Evolutionary conservation across 192 early-diverging fungal species (phyloP), one percentile per base, ranked within the genome.

Genomic region (Jimgerdemannia flammicorona): DNA sequence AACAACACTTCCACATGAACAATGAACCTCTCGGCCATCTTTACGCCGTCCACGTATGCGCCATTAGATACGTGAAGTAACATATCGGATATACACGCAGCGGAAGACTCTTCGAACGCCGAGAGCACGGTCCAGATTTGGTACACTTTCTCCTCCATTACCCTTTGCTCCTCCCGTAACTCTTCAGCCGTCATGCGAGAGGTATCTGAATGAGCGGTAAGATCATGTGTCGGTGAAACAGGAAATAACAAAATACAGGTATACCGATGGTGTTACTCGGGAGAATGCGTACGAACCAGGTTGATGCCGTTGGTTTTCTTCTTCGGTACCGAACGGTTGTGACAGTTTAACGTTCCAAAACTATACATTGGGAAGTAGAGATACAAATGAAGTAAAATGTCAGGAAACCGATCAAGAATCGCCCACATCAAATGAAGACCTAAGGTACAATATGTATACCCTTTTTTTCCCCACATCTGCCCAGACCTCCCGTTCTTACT

Each of bases 21-120:
- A 74, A 97, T 90, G 72, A 97, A 95, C 54, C 84, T 82, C 76
- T 90, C 88, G 2, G 94, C 94, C 80, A 91, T 90, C 43, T 87
- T 76, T 54, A 95, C 82, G 49, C 92, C 90, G 44, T 94, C 90
- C n/a, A 88, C 77, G 78, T 90, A 92, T 67, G 84, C 84, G 69
- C 91, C 88, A 66, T 91, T 87, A 18, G 93, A 91, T 64, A 96
- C 91, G 75, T 93, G 90, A 67, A 94, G 76, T 19, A 97, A 82
- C 91, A 95, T 97, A 66, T 93, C 93, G 9, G 92, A 93, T 75
- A 97, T 96, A 82, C 93, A 95, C n/a, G 93, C 91, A 4, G 95
- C 95, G 4, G 92, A 87, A 11, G 93, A 93, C 75, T 97, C 95
- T 82, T 97, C 95, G 86, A 95, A 97, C 3, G 88, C 91, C 8